Evolutionary conservation across 495 filamentous ascomycete genomes (phyloP).

Genomic region (Aspergillus cavernicola): DNA sequence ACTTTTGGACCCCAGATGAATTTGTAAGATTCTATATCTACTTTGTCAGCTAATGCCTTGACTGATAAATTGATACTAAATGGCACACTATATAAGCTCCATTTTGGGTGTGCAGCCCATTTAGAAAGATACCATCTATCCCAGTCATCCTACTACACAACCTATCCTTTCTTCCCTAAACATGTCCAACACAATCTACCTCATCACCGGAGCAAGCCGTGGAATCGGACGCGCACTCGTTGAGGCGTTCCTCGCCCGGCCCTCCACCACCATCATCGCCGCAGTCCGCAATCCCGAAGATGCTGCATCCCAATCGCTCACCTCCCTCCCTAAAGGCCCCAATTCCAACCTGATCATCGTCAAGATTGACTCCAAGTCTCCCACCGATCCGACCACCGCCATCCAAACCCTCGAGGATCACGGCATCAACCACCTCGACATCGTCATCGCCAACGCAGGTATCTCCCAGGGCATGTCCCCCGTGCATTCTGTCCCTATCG

Average conservation of each 20-base stretch:
- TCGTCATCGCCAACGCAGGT: slow-evolving; percentile 2
- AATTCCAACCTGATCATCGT: background rate
- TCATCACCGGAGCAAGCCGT: slow-evolving; percentile 7
- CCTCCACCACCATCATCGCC: slow-evolving; percentile 8
- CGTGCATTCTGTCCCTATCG: background rate
- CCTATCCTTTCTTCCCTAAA: too few species aligned
- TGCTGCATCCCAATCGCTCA: background rate
- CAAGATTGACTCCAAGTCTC: slow-evolving; percentile 1
- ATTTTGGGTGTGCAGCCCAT: too few species aligned
- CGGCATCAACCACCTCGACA: background rate
- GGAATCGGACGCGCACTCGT: slow-evolving; percentile 6
- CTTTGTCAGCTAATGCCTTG: too few species aligned
- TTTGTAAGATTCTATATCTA: too few species aligned
- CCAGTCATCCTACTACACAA: too few species aligned
- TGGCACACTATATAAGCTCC: too few species aligned
- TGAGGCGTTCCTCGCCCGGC: background rate
- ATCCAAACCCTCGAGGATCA: background rate
- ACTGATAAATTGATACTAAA: too few species aligned
- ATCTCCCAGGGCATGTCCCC: background rate
- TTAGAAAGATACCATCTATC: too few species aligned
- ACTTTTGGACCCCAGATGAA: too few species aligned
- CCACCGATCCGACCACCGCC: background rate
- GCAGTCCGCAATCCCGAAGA: background rate
- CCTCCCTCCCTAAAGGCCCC: background rate
- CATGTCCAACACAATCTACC: slow-evolving; percentile 1